A percentile compares a stretch with the other conserved stretches of the same genome.
Evolutionary conservation across 1,139 yeast species (phyloP).

Genomic region (Yamadazyma songkhlaensis): DNA sequence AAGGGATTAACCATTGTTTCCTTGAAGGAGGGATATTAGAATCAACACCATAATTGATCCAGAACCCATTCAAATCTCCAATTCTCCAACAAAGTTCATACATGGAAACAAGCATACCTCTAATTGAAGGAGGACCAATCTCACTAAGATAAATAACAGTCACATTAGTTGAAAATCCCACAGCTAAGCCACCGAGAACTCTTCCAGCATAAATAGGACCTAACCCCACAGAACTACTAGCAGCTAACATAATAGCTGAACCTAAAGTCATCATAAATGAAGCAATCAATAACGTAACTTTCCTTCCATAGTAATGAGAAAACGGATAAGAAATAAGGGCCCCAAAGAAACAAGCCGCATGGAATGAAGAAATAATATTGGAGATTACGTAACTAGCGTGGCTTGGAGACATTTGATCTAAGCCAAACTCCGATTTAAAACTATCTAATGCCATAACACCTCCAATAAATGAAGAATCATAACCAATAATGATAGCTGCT

Average conservation of each 20-base stretch:
- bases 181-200: slow-evolving; percentile 39
- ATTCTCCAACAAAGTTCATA: slow-evolving; percentile 46
- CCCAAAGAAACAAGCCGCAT: slow-evolving; percentile 45
- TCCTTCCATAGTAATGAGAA: slow-evolving; percentile 36
- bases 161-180: slow-evolving; percentile 40
- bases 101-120: slow-evolving; percentile 37
- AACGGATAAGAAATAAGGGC: slow-evolving; percentile 40
- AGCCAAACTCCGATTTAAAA: slow-evolving; percentile 34
- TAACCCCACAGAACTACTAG: slow-evolving; percentile 26
- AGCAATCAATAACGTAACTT: slow-evolving; percentile 32
- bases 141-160: slow-evolving; percentile 43
- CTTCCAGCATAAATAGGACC: slow-evolving; percentile 44
- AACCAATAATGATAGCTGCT: slow-evolving; percentile 38
- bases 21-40: slow-evolving; percentile 24
- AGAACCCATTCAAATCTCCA: slow-evolving; percentile 43
- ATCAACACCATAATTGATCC: slow-evolving; percentile 42
- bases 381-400: slow-evolving; percentile 27
- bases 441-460: slow-evolving; percentile 41
- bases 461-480: slow-evolving; percentile 45
- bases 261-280: slow-evolving; percentile 36
- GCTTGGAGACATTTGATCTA: slow-evolving; percentile 20
- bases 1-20: slow-evolving; percentile 43
- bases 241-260: slow-evolving; percentile 40
- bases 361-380: slow-evolving; percentile 42
- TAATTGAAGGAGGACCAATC: slow-evolving; percentile 38